Conservation (phyloP, 176 grass and related monocot genomes). For the Oryza brachyantha region DNA sequence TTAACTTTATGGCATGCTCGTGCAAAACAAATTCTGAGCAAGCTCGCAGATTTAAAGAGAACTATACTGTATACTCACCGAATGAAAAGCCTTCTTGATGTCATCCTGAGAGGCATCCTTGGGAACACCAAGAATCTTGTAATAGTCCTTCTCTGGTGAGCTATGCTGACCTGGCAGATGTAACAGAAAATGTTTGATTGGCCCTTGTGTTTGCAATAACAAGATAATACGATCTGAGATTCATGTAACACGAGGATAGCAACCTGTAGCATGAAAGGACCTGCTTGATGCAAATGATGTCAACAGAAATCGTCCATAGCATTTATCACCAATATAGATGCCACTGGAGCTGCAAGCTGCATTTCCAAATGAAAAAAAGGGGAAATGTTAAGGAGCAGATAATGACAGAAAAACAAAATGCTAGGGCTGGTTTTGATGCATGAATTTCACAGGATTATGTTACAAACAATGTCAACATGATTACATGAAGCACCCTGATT, state of each 20-base stretch:
- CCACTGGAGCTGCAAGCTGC: conserved; percentile 50
- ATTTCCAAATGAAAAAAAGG: neutral
- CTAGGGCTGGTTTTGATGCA: neutral
- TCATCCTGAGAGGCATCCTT: conserved; percentile 76
- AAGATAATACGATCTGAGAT: neutral
- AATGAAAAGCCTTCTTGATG: conserved; percentile 92
- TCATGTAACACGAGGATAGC: conserved; percentile 20
- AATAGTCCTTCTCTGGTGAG: conserved; percentile 67
- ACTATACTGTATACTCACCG: conserved; percentile 57
- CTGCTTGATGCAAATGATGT: conserved; percentile 41
- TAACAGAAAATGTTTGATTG: conserved; percentile 19
- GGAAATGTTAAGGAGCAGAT: conserved; percentile 1
- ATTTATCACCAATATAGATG: conserved; percentile 34
- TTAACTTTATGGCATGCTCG: neutral
- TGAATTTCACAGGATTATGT: neutral
- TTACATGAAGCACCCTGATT: neutral
- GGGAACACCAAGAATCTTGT: conserved; percentile 79
- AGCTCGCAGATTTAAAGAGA: neutral
- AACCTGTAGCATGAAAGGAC: conserved; percentile 89
- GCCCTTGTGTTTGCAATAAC: conserved; percentile 12
- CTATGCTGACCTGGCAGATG: conserved; percentile 44
- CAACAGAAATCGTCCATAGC: conserved; percentile 25
- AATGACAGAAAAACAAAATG: neutral
- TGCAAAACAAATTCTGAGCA: conserved; percentile 16
- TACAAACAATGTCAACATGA: neutral